A percentile compares a stretch with the other conserved stretches of the same genome.
phyloP scores from a whole-genome alignment of 139 green algal genomes.

The Trebouxia sp. region DNA sequence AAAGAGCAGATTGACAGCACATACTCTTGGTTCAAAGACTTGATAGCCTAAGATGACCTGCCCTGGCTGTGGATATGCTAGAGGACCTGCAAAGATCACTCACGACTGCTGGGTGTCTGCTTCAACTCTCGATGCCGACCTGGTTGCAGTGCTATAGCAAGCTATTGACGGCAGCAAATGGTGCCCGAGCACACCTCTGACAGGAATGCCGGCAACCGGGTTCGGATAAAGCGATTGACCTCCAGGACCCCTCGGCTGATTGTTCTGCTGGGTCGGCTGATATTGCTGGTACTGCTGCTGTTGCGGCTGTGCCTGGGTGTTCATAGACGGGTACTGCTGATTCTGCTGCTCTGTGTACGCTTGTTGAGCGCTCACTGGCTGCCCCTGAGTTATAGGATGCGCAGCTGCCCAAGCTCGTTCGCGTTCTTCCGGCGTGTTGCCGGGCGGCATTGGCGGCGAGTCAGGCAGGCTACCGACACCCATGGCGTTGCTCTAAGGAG shows the following conservation, averaged over 20 bases:
- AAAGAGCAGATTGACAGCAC: too few relatives aligned
- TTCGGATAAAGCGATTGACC: background rate
- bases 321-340: too few relatives aligned
- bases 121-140: background rate
- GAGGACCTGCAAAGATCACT: background rate
- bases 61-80: background rate
- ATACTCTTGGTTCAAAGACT: constrained; percentile 3
- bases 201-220: background rate
- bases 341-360: background rate
- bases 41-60: constrained; percentile 1
- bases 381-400: background rate
- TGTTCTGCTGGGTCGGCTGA: too few relatives aligned
- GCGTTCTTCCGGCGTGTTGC: background rate
- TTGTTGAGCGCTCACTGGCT: background rate
- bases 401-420: constrained; percentile 7
- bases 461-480: background rate
- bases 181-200: too few relatives aligned
- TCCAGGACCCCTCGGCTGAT: too few relatives aligned
- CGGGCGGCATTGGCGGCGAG: background rate
- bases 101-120: too few relatives aligned
- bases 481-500: too few relatives aligned
- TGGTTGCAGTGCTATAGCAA: background rate
- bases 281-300: background rate
- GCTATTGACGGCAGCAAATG: too few relatives aligned
- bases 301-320: background rate